Base-by-base conservation (phyloP, 257 asterid genomes). In the Solanum sitiens region DNA sequence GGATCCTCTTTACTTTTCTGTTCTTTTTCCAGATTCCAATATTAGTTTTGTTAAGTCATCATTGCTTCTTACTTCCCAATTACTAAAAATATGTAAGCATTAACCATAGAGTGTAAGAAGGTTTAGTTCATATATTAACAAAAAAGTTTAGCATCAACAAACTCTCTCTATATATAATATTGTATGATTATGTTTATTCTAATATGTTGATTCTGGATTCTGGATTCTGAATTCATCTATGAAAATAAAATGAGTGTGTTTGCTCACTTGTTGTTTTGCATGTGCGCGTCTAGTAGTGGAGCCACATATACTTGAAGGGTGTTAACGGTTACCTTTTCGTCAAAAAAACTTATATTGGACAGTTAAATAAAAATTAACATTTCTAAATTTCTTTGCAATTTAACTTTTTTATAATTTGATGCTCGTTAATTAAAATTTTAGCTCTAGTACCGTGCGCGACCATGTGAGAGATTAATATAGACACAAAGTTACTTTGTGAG, bases 401-500 rank as follows among this genome's bases (percentile, higher is more conserved):
- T 56, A 56, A 56, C 0, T 56, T 18, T 18, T 56, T 18, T 18
- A 18, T 56, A 56, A 2, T 56, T 56, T 18, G n/a, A 56, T 56
- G 11, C n/a, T 18, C 11, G 0, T 18, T 18, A 23, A 18, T 56
- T 18, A 56, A 56, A 56, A 56, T 56, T 56, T 1, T 56, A 56
- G n/a, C 11, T 18, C 65, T 18, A 4, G 10, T 18, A 7, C 65
- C n/a, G 4, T 10, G 27, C 3, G 1, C 7, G 18, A 2, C 6
- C 3, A 14, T 30, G 44, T 80, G 67, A 47, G 14, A 8, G 42
- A 47, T 80, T 27, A 47, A 47, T 80, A 30, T 47, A 11, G 44
- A 80, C 9, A 47, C 18, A 27, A 10, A n/a, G 56, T 25, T 63
- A 73, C 86, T 79, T 63, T 53, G 84, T 92, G 93, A 92, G 91